phyloP scores from a whole-genome alignment of 169 alveolate species.

The Eimeria praecox region DNA sequence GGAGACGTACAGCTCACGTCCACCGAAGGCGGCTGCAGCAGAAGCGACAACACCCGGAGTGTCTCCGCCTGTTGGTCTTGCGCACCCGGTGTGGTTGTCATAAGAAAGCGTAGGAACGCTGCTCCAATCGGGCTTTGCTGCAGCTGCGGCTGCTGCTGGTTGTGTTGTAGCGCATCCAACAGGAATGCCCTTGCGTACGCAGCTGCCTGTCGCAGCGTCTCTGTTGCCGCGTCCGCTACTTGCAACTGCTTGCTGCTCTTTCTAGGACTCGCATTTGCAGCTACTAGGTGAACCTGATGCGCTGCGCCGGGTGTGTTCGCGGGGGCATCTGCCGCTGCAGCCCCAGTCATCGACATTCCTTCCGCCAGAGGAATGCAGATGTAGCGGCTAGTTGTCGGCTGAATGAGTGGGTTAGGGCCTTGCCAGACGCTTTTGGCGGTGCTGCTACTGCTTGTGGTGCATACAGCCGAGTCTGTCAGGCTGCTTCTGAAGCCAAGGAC shows the following conservation, averaged over 20 bases:
- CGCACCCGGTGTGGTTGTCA: constrained; percentile 47
- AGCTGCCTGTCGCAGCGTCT: constrained; percentile 63
- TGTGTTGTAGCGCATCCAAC: constrained; percentile 21
- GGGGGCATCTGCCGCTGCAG: not conserved
- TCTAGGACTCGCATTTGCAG: constrained; percentile 1
- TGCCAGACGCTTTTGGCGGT: constrained; percentile 44
- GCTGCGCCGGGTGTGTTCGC: not conserved
- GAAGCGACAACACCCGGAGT: constrained; percentile 62
- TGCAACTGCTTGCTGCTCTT: constrained; percentile 30
- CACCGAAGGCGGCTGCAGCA: constrained; percentile 54
- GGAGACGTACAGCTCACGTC: constrained; percentile 36
- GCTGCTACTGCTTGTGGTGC: constrained; percentile 19
- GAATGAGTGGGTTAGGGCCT: constrained; percentile 10
- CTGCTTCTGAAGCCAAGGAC: not conserved
- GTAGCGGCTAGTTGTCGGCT: constrained; percentile 51
- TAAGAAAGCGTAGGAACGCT: constrained; percentile 62
- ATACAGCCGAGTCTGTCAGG: not conserved
- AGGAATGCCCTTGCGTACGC: constrained; percentile 50
- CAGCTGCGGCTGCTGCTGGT: constrained; percentile 64
- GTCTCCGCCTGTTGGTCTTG: constrained; percentile 57
- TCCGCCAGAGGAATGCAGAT: constrained; percentile 21
- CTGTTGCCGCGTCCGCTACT: constrained; percentile 59
- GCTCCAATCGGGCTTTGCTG: constrained; percentile 39
- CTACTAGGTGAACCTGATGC: constrained; percentile 11
- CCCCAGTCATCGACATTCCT: constrained; percentile 5